Evolutionary conservation across 306 rosid species (phyloP), one percentile per base, ranked within the genome.

Genomic region (Echinosophora koreensis): DNA sequence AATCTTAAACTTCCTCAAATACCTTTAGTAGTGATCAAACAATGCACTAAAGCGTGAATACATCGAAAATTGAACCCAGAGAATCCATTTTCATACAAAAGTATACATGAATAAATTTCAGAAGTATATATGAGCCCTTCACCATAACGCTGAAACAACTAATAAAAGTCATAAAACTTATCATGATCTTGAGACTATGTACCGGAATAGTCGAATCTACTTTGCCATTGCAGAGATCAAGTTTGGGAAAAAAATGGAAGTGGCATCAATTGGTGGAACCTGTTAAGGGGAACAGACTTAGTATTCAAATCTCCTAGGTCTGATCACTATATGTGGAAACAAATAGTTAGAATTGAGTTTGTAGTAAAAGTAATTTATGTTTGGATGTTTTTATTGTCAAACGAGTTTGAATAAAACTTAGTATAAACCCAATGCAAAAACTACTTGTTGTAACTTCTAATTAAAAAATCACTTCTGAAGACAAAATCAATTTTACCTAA

Each of bases 251-350:
- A 60, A 47, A 9, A 47, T 13, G 28, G 6, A 58, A 66, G 76
- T 60, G 39, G 71, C 63, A 79, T 75, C 44, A 42, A 69, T 42
- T 51, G 38, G 50, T 64, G 64, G 74, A 78, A 58, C 87, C 89
- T 71, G 74, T 69, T 51, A 47, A 83, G 69, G 35, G 64, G 30
- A 69, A 47, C 10, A 41, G 42, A 63, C 32, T 55, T 41, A 57
- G 65, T 54, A 79, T 71, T 81, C 73, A 84, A 78, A 56, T 71
- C 17, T 83, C 76, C 41, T 71, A 22, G 41, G 42, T 41, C 65
- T 14, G 18, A 66, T 85, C 54, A 57, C 17, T 17, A 0, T 62
- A 72, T 59, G 12, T 17, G 47, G 70, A 65, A 39, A 54, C 68
- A 37, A 11, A 58, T 16, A 16, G n/a, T 5, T 22, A 22, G 22